Evolutionary conservation across 805 yeast species (phyloP), one percentile per base, ranked within the genome.

Genomic region (Barnettozyma sucrosica): DNA sequence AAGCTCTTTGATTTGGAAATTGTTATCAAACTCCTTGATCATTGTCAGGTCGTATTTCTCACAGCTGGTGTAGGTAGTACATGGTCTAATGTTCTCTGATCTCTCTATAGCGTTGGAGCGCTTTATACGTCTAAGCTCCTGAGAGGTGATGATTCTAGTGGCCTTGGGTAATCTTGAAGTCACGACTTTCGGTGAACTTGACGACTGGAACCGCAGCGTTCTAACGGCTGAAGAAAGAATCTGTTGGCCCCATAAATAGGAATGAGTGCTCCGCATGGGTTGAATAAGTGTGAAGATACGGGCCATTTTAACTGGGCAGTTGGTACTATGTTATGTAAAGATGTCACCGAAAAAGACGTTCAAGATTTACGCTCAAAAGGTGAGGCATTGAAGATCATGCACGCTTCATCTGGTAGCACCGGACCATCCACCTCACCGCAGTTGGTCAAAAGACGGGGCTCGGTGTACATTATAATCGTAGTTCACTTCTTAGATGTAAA

Each of bases 1-100:
- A n/a, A 83, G 60, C 20, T 47, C 50, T 4, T 19, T 47, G 1
- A 62, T 55, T 14, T 66, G 65, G 24, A 78, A 55, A 6, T 68
- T 25, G 2, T 69, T 63, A 4, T 67, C 62, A n/a, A 48, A 38
- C 13, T 48, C 53, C n/a, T 65, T 48, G 19, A 63, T 77, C 43
- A 64, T 64, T 0, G 66, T 64, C 40, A 89, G 68, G 58, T 87
- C 81, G 52, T 87, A 87, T 7, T 70, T 60, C 55, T 89, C 96
- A 51, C 89, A 83, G 0, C 81, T 73, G 1, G 95, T 84, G 4
- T 83, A 75, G 1, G 90, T 77, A 0, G 87, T 81, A 47, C 87
- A 86, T 1, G 84, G 76, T 16, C 52, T 39, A 1, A 55, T 28
- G n/a, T 50, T 39, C 37, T 44, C n/a, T 47, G 44, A 24, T 5